Base-by-base conservation (phyloP, 2,329 filamentous ascomycete species). In the Magnaporthiopsis rhizophila region DNA sequence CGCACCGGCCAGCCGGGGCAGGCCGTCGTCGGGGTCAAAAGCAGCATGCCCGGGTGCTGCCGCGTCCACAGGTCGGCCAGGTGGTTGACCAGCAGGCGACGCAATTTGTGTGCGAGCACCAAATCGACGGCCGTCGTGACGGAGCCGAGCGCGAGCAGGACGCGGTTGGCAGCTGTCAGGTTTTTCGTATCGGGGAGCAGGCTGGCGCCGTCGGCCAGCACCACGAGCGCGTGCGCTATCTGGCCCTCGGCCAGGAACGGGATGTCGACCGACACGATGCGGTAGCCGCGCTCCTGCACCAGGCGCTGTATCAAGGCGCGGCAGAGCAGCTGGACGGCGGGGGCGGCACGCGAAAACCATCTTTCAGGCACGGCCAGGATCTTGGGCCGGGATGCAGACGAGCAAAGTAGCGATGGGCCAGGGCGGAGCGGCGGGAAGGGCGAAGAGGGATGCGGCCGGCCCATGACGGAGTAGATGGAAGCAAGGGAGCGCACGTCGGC, bases 211-310 rank as follows among this genome's bases (percentile, higher is more conserved):
- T 93, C 89, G 9, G 83, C 81, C 63, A 93, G 83, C 66, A 92
- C 89, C 0, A 89, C 91, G 66, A 93, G 75, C 28, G 88, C 87
- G 73, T 93, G 90, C 0, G 89, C 89, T 26, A 85, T 81, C 73
- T 92, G 89, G 28, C 87, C 89, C 69, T 90, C 83, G 13, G 80
- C 71, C 0, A 86, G 69, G 32, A 85, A 79, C 0, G 87, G 86
- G 61, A 89, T 82, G 4, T 78, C 76, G 66, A 89, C 83, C 50
- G 84, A 78, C 2, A 88, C 75, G 2, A 81, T 71, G 21, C 73
- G 73, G 72, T 89, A 89, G 58, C 80, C 82, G 21, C 81, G 75
- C 21, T 81, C 74, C 2, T 74, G 69, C 18, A 78, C 81, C 3
- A 92, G 78, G 63, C 82, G 81, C 21, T 82, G 79, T 50, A 89